Base-by-base conservation (phyloP, 352 stramenopile species). In the Elongisporangium prolatum region DNA sequence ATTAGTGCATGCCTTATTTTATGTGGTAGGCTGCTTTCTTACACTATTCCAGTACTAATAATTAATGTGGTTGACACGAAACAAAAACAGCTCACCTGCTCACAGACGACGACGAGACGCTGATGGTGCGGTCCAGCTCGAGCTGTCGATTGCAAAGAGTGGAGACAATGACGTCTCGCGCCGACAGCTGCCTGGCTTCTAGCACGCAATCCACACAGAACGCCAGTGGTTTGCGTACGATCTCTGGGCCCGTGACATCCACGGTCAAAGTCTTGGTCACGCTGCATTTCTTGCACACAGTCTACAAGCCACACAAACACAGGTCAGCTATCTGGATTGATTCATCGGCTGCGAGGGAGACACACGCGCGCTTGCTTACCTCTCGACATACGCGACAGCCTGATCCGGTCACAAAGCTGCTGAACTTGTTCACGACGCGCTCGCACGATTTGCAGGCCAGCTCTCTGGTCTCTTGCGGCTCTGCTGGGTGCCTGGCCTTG, bases 201-300 rank as follows among this genome's bases (percentile, higher is more conserved):
- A 87, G 44, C 6, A 86, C 72, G 67, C 80, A 90, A 18, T 53
- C 67, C 20, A 78, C 62, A 59, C 80, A 91, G 53, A 89, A 91
- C 13, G 72, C 60, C 20, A 89, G 67, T 48, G 61, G 56, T 25
- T 78, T 78, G 34, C 34, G 34, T 44, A 44, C 11, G 34, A 44
- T 44, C 34, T 44, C 34, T 16, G 34, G 34, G 11, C 34, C 34
- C 10, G 34, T 44, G 34, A 89, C 63, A 53, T 89, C 74, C 18
- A 89, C 56, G 2, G 75, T 76, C 51, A 86, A 73, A n/a, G 77
- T 79, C 60, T 87, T 88, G 21, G 74, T 40, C 4, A 88, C 68
- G 11, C 63, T 77, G 57, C 80, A 89, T 34, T 77, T 75, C 22
- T 54, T 21, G 60, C 80, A 88, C 9, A 85, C 65, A 18, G 34